Evolutionary conservation across 768 basidiomycete species (phyloP).

Genomic region (Hypholoma sublateritium): DNA sequence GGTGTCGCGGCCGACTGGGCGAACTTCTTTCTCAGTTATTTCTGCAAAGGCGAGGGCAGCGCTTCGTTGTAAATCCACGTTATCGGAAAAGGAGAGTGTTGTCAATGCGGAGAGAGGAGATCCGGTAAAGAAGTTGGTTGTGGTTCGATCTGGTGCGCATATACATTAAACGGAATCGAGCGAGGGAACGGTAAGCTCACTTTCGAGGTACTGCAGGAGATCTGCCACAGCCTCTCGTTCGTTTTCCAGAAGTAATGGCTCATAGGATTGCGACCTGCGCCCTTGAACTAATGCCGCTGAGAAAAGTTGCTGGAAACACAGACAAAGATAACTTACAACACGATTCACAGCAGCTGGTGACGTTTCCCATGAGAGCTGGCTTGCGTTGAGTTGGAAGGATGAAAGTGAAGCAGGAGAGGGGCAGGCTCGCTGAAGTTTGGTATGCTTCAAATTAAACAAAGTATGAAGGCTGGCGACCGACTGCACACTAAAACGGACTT

Average conservation of each 20-base stretch:
- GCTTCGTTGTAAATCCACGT: slow-evolving; percentile 97
- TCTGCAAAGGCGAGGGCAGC: slow-evolving; percentile 98
- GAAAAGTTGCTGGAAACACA: slow-evolving; percentile 19
- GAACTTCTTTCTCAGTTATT: slow-evolving; percentile 99
- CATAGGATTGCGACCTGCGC: slow-evolving; percentile 83
- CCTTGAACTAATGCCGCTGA: slow-evolving; percentile 57
- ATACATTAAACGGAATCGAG: slow-evolving; percentile 5
- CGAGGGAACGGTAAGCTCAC: slow-evolving; percentile 38
- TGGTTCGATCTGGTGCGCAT: slow-evolving; percentile 77
- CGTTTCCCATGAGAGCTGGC: slow-evolving; percentile 59
- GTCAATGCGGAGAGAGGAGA: slow-evolving; percentile 91
- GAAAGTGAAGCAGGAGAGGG: slow-evolving; percentile 11
- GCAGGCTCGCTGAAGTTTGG: slow-evolving; percentile 1
- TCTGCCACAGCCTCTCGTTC: slow-evolving; percentile 99
- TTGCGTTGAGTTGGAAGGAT: slow-evolving; percentile 2
- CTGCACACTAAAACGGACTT: slow-evolving; percentile 2
- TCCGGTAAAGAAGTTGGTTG: slow-evolving; percentile 98
- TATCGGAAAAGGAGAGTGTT: slow-evolving; percentile 97
- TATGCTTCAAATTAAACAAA: slow-evolving; percentile 11
- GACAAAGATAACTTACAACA: slow-evolving; percentile 58
- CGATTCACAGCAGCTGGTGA: slow-evolving; percentile 79
- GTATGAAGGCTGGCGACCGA: neutral
- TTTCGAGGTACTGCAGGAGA: slow-evolving; percentile 95
- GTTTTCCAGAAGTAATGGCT: slow-evolving; percentile 84
- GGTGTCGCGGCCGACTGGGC: slow-evolving; percentile 94